Conservation (phyloP, 192 early-diverging fungal species). For the Powellomyces hirtus region DNA sequence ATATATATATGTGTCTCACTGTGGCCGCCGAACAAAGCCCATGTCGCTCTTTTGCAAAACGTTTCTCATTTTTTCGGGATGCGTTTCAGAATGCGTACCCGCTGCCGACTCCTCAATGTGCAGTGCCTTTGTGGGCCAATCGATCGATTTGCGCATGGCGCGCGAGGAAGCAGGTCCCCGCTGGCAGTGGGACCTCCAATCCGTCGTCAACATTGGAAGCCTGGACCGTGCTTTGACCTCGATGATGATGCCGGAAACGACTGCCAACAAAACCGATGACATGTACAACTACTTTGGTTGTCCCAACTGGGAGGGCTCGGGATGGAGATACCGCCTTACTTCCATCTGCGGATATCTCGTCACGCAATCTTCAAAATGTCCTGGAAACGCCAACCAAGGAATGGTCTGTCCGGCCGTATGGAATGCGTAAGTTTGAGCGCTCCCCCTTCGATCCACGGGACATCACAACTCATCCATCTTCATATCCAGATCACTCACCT, state of each 20-base stretch:
- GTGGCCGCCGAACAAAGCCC: no score
- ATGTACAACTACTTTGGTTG: slow-evolving; percentile 21
- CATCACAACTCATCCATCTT: background rate
- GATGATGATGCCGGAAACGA: slow-evolving; percentile 6
- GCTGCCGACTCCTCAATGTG: slow-evolving; percentile 13
- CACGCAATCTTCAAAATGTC: slow-evolving; percentile 5
- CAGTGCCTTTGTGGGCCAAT: slow-evolving; percentile 11
- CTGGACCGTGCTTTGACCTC: slow-evolving; percentile 5
- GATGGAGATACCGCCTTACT: slow-evolving; percentile 16
- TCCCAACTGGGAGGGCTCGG: slow-evolving; percentile 16
- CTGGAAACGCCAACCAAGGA: slow-evolving; percentile 14
- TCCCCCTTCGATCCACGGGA: background rate
- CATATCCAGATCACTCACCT: background rate
- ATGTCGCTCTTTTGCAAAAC: no score
- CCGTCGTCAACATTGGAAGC: background rate
- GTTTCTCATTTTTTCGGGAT: no score
- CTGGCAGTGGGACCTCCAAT: slow-evolving; percentile 13
- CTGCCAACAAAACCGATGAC: background rate
- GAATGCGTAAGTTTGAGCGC: slow-evolving; percentile 1
- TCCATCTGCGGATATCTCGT: slow-evolving; percentile 18
- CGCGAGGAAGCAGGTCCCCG: slow-evolving; percentile 8
- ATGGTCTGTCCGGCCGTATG: slow-evolving; percentile 14
- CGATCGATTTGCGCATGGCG: slow-evolving; percentile 9
- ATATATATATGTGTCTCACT: no score
- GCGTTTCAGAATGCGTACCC: slow-evolving; percentile 18